Base-by-base conservation (phyloP, 805 yeast genomes). In the Blastobotrys muscicola region DNA sequence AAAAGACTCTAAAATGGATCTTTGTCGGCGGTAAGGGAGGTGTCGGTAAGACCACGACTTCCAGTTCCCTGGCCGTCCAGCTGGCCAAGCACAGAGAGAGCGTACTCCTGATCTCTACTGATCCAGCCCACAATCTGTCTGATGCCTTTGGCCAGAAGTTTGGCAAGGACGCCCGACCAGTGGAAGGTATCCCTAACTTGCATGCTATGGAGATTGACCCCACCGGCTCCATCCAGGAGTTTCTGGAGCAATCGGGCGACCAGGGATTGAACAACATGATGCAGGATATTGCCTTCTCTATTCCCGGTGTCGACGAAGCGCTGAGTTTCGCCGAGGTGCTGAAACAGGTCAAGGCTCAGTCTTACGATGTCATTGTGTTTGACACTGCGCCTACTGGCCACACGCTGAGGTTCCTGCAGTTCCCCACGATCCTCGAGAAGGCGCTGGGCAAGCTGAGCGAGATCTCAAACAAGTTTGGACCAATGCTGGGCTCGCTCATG, bases 351-450 rank as follows among this genome's bases (percentile, higher is more conserved):
- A 89, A 87, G 66, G 78, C 75, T 52, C 67, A 74, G 48, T 71
- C 71, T 38, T 92, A 83, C 61, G 86, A 84, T 53, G 86, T 95
- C 7, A 89, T 92, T 51, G 86, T 92, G 52, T 92, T 92, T 58
- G 99, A 92, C 64, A 92, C 99, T n/a, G 98, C 99, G 0, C 99
- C 99, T 55, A 92, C 99, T 0, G 99, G 99, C 32, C 99, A 92
- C 66, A 92, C 98, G 2, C 71, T 92, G 55, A 78, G 99, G 58
- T 92, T 92, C 64, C 72, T 92, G 62, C 96, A 89, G 65, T 76
- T 92, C 57, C 99, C 99, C 33, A 76, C 94, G 26, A 89, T 96
- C 3, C 69, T 92, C 49, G 94, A 87, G 55, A 86, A 85, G 61
- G 74, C 94, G 32, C 72, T 92, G 53, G 80, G 82, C 40, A 92